These are phyloP conservation scores for Saccharomycopsis lassenensis DNA, from an alignment of 805 yeast species.

Conservation along the genomic window DNA sequence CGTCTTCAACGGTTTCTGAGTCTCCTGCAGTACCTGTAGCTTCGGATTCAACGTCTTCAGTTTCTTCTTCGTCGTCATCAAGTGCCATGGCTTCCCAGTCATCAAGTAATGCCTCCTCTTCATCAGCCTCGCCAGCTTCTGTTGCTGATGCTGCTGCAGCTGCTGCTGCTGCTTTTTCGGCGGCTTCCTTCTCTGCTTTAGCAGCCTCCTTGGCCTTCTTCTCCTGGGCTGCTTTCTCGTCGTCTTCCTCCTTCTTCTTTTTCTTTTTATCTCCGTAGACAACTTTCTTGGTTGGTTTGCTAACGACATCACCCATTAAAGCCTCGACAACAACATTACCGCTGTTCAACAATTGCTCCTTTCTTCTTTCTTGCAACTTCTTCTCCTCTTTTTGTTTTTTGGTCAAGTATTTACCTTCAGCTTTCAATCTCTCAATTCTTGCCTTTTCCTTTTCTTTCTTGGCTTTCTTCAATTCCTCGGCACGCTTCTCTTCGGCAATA, in stretches of 20 bases:
- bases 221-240: slow-evolving; percentile 26
- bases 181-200: slow-evolving; percentile 18
- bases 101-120: slow-evolving; percentile 55
- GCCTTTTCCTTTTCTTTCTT: slow-evolving; percentile 83
- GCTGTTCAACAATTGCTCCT: slow-evolving; percentile 68
- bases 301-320: slow-evolving; percentile 28
- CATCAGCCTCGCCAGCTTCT: slow-evolving; percentile 27
- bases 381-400: slow-evolving; percentile 94
- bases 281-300: slow-evolving; percentile 49
- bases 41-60: slow-evolving; percentile 21
- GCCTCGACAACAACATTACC: slow-evolving; percentile 64
- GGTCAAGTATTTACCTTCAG: slow-evolving; percentile 89
- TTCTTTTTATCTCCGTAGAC: slow-evolving; percentile 68
- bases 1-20: slow-evolving; percentile 26
- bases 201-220: slow-evolving; percentile 23
- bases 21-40: slow-evolving; percentile 24
- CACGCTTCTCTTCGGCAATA: slow-evolving; percentile 33
- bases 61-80: slow-evolving; percentile 39
- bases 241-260: slow-evolving; percentile 23
- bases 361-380: slow-evolving; percentile 76
- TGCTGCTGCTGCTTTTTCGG: slow-evolving; percentile 19
- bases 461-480: slow-evolving; percentile 45
- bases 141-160: slow-evolving; percentile 21
- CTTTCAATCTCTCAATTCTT: slow-evolving; percentile 83
- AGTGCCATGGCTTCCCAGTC: slow-evolving; percentile 77